Conservation (phyloP, 495 filamentous ascomycete genomes). For the Apiosordaria backusii region DNA sequence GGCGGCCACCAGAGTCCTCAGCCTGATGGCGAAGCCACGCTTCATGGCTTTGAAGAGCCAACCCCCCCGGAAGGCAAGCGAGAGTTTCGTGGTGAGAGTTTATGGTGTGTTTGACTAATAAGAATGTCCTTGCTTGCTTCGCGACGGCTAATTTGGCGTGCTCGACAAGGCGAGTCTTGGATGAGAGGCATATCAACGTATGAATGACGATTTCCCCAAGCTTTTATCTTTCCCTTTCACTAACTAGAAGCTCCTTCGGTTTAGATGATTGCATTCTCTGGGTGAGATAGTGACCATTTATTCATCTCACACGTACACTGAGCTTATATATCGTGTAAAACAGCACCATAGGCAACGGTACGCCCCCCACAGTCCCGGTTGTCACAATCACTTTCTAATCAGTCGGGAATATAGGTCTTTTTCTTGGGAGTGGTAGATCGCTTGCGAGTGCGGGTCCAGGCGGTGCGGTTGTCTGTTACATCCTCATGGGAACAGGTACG, state of each 20-base stretch:
- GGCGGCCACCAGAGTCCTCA: slow-evolving; percentile 17
- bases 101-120: slow-evolving; percentile 21
- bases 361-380: neutral
- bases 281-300: slow-evolving; percentile 21
- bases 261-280: slow-evolving; percentile 40
- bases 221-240: too few species aligned
- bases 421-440: slow-evolving; percentile 36
- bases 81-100: slow-evolving; percentile 31
- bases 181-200: slow-evolving; percentile 38
- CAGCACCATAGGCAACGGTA: slow-evolving; percentile 34
- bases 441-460: slow-evolving; percentile 37
- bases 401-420: slow-evolving; percentile 24
- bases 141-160: neutral
- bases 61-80: slow-evolving; percentile 23
- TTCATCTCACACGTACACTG: neutral
- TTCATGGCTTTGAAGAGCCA: slow-evolving; percentile 31
- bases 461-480: slow-evolving; percentile 37
- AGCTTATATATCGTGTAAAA: neutral
- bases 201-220: too few species aligned
- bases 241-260: neutral
- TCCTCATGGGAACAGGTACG: slow-evolving; percentile 40
- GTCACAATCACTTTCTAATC: neutral
- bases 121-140: neutral
- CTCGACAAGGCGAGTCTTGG: slow-evolving; percentile 23
- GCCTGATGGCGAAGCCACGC: slow-evolving; percentile 29